phyloP scores from a whole-genome alignment of 2,329 filamentous ascomycete species.

The Ambrosiella beaveri region DNA sequence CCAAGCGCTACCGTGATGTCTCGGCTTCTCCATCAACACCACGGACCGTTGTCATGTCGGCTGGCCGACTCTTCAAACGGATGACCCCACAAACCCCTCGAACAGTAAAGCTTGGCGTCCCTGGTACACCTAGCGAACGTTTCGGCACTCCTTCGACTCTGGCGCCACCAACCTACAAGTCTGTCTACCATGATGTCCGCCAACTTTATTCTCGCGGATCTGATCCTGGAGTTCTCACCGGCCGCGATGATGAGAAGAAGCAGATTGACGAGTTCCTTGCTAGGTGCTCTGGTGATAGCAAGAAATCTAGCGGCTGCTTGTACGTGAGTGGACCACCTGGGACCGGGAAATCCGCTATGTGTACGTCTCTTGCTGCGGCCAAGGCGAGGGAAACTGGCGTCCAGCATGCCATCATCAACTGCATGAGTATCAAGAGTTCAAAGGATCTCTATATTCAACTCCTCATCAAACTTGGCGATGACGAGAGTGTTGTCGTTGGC shows the following conservation, averaged over 20 bases:
- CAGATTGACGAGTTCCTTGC: conserved; percentile 55
- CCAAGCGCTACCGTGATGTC: conserved; percentile 67
- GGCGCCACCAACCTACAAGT: conserved; percentile 20
- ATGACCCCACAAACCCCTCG: conserved; percentile 57
- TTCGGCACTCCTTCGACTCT: background rate
- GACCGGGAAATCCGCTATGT: conserved; percentile 90
- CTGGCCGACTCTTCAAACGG: conserved; percentile 58
- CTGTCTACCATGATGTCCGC: conserved; percentile 72
- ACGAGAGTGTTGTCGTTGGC: conserved; percentile 18
- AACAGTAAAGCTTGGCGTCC: background rate
- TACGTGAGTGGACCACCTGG: conserved; percentile 94
- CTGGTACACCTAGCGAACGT: conserved; percentile 4
- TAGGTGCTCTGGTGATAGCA: conserved; percentile 32
- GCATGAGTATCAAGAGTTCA: conserved; percentile 86
- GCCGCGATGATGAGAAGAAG: conserved; percentile 50
- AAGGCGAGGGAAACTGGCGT: conserved; percentile 35
- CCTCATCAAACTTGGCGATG: conserved; percentile 48
- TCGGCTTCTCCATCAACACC: conserved; percentile 59
- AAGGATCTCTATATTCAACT: conserved; percentile 71
- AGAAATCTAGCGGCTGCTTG: conserved; percentile 56
- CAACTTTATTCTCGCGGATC: conserved; percentile 73
- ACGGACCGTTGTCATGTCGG: conserved; percentile 64
- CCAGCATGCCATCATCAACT: conserved; percentile 72
- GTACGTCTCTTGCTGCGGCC: conserved; percentile 57
- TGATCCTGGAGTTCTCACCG: conserved; percentile 57